Evolutionary conservation across 2,329 filamentous ascomycete genomes (phyloP), one percentile per base, ranked within the genome.

Genomic region (Botrytis paeoniae): DNA sequence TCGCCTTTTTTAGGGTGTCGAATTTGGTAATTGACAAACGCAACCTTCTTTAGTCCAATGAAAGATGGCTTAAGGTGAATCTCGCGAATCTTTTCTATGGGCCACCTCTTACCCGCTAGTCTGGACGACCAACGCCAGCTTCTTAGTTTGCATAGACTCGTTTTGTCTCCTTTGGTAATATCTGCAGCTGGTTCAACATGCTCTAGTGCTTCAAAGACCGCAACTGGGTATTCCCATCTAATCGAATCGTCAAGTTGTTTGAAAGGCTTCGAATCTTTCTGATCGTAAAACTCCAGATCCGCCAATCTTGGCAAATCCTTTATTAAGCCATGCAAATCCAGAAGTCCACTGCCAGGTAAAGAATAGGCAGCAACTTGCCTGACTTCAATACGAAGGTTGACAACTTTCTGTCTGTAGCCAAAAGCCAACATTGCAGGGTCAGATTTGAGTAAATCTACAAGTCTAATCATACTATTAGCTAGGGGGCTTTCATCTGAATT

Each of bases 251-350:
- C 85, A 8, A 90, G 83, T 51, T 84, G 81, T 59, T 91, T 85
- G 79, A 90, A 93, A 0, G 92, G 92, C 2, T 91, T 86, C 75
- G 88, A 83, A 78, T 97, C 93, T 66, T 88, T 85, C 18, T 86
- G 87, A 76, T 95, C 92, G 75, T 90, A 91, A 25, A 97, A 86
- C 73, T 94, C 89, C 45, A 98, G 82, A 66, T 91, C 87, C 69
- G 87, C 86, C 25, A 97, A 84, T 65, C 89, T 89, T 0, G 91
- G 90, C 9, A 94, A 86, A 63, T 87, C 85, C 59, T 85, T 84
- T 32, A 97, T 83, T 68, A 97, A 81, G 39, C 84, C 82, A 57
- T 83, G 80, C 32, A 93, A 79, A 74, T 90, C 86, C 72, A 90
- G 83, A 35, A 87, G 85, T 18, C 86, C 86, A 60, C 84, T 83